Evolutionary conservation across 2,329 filamentous ascomycete genomes (phyloP).

Genomic region (Alternaria alternata): DNA sequence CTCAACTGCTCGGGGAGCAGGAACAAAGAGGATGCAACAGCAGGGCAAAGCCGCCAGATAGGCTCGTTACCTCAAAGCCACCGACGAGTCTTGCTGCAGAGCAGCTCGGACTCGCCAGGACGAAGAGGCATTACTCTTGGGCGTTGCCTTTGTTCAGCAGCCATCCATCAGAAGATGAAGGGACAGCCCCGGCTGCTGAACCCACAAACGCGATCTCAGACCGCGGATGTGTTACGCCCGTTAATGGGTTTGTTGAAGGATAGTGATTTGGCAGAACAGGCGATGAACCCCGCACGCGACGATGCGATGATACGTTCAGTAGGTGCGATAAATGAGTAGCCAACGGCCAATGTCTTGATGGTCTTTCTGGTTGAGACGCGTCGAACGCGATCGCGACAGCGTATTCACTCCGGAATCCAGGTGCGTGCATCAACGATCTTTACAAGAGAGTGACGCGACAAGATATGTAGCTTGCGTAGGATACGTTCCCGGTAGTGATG

Average conservation of each 20-base stretch:
- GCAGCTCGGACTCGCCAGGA: conserved; percentile 16
- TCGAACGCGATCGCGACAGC: not conserved
- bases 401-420: not conserved
- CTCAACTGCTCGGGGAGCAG: conserved; percentile 25
- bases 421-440: not conserved
- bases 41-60: conserved; percentile 45
- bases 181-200: conserved; percentile 36
- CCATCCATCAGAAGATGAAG: conserved; percentile 36
- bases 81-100: conserved; percentile 20
- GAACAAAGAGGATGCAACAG: conserved; percentile 33
- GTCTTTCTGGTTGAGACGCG: not conserved
- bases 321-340: not conserved
- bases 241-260: not conserved
- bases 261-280: too few species aligned
- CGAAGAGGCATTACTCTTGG: conserved; percentile 37
- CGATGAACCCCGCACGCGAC: not conserved
- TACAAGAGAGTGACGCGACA: not conserved
- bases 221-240: conserved; percentile 35
- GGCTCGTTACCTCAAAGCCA: conserved; percentile 30
- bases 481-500: not conserved
- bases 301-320: not conserved
- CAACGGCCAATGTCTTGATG: not conserved
- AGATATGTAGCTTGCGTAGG: too few species aligned
- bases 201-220: conserved; percentile 41
- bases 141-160: conserved; percentile 49